These are phyloP conservation scores for Neonectria coccinea DNA, from an alignment of 2,329 filamentous ascomycete species.

Conservation along the genomic window DNA sequence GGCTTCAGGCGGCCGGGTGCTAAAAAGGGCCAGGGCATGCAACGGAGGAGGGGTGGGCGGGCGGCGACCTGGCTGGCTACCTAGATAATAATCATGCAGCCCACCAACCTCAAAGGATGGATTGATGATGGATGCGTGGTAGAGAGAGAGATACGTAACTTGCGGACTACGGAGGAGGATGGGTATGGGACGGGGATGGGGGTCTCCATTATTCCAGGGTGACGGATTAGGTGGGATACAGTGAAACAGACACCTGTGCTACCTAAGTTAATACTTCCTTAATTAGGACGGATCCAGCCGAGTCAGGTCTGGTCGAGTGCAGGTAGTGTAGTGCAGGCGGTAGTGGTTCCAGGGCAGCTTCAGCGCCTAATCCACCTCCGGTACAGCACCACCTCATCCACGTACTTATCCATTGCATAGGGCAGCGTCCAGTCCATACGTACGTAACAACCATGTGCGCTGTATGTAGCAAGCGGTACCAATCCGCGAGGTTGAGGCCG, in stretches of 20 bases:
- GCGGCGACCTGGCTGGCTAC: neutral
- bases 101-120: slow-evolving; percentile 8
- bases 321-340: neutral
- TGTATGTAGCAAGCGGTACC: too few relatives aligned
- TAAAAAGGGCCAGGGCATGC: slow-evolving; percentile 15
- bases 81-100: slow-evolving; percentile 14
- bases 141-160: neutral
- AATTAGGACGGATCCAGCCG: neutral
- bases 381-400: too few relatives aligned
- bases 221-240: neutral
- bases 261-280: too few relatives aligned
- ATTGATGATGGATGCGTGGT: slow-evolving; percentile 8
- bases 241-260: neutral
- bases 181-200: neutral
- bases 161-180: neutral
- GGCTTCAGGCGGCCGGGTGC: slow-evolving; percentile 9
- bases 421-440: too few relatives aligned
- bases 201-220: neutral
- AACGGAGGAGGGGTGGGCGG: slow-evolving; percentile 7
- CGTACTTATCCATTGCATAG: too few relatives aligned
- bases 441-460: neutral
- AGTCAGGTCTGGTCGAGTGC: neutral
- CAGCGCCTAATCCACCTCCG: too few relatives aligned
- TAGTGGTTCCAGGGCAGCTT: too few relatives aligned
- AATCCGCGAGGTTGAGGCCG: neutral